These are phyloP conservation scores for Schizosaccharomyces japonicus DNA, from an alignment of 805 yeast genomes.

Conservation along the genomic window DNA sequence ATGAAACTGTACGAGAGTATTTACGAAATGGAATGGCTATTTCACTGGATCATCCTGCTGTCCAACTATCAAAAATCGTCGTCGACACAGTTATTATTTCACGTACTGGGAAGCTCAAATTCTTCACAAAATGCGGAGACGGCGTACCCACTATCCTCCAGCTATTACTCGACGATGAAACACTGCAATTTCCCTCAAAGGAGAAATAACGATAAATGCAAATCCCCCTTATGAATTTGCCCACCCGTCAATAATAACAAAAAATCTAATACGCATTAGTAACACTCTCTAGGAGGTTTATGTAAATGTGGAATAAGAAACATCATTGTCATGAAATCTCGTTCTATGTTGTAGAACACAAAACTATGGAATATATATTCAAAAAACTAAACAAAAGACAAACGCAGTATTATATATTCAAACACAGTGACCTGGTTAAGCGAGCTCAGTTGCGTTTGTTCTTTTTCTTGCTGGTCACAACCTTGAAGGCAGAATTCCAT, in stretches of 20 bases:
- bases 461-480: slow-evolving; percentile 37
- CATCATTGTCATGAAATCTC: background rate
- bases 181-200: background rate
- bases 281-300: too few relatives aligned
- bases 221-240: too few relatives aligned
- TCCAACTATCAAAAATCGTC: background rate
- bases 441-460: slow-evolving; percentile 12
- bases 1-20: too few relatives aligned
- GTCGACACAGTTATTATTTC: background rate
- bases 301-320: background rate
- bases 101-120: background rate
- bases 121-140: background rate
- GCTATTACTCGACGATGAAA: background rate
- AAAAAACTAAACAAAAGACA: background rate
- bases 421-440: background rate
- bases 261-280: too few relatives aligned
- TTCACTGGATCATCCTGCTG: background rate
- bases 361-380: background rate
- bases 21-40: too few relatives aligned
- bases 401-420: background rate
- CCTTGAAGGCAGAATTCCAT: slow-evolving; percentile 28
- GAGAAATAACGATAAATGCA: too few relatives aligned
- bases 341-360: background rate
- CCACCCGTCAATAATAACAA: too few relatives aligned
- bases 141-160: background rate